These are phyloP conservation scores for Boletus edulis DNA, from an alignment of 768 basidiomycete species.

Conservation along the genomic window DNA sequence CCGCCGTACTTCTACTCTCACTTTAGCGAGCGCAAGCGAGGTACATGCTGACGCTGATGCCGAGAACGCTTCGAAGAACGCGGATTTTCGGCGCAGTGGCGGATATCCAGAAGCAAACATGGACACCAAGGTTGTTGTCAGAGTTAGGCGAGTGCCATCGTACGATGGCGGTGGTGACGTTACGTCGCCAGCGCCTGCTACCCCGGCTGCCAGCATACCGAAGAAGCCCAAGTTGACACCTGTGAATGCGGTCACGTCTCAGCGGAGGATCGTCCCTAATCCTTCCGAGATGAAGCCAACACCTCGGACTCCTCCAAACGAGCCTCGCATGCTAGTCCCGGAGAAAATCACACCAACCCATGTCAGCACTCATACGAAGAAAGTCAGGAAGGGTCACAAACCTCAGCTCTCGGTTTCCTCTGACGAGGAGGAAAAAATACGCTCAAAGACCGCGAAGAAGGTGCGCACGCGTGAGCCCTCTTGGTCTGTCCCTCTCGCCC, in stretches of 20 bases:
- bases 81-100: constrained; percentile 12
- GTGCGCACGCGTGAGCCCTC: constrained; percentile 39
- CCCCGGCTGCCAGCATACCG: constrained; percentile 10
- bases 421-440: constrained; percentile 73
- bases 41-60: constrained; percentile 6
- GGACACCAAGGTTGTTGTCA: constrained; percentile 20
- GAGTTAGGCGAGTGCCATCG: constrained; percentile 50
- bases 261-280: constrained; percentile 4
- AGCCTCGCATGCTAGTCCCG: constrained; percentile 1
- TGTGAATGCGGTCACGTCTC: background rate
- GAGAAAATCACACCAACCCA: constrained; percentile 22
- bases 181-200: background rate
- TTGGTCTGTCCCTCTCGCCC: constrained; percentile 29
- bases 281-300: constrained; percentile 4
- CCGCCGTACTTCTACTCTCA: constrained; percentile 35
- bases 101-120: constrained; percentile 15
- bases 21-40: constrained; percentile 23
- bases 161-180: constrained; percentile 36
- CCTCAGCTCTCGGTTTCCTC: constrained; percentile 56
- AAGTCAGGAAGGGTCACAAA: constrained; percentile 33
- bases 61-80: constrained; percentile 9
- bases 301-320: constrained; percentile 28
- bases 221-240: constrained; percentile 14
- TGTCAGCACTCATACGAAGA: constrained; percentile 13
- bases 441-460: constrained; percentile 63